phyloP scores from a whole-genome alignment of 106 monocot genomes.

The Posidonia australis region DNA sequence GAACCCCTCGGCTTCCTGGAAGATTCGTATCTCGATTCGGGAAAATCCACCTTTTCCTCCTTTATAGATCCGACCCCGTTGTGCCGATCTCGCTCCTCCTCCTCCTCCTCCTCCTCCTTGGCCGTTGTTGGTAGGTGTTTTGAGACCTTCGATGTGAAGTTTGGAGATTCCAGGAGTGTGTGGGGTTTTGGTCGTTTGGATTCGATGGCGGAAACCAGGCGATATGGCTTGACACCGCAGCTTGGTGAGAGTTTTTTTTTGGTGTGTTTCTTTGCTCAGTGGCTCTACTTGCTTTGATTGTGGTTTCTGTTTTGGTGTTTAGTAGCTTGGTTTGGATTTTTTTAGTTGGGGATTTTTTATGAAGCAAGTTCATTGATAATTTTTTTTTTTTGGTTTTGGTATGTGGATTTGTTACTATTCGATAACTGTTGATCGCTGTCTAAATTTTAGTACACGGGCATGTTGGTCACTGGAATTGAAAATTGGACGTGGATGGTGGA shows the following conservation, averaged over 20 bases:
- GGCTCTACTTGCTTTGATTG: not conserved
- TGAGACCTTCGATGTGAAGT: not conserved
- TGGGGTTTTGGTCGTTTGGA: not conserved
- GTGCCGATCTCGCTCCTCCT: not conserved
- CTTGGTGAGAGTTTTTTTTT: conserved; percentile 3
- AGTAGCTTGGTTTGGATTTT: not conserved
- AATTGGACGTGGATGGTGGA: too few species aligned
- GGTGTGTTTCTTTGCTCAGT: not conserved
- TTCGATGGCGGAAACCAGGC: conserved; percentile 4
- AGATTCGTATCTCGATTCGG: not conserved
- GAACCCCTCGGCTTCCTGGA: not conserved
- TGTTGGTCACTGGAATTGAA: too few species aligned
- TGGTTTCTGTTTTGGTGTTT: not conserved
- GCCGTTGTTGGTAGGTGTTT: not conserved
- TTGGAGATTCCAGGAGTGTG: not conserved
- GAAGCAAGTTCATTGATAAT: not conserved
- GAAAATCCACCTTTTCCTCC: not conserved
- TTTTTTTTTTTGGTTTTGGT: not conserved
- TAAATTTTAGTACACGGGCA: too few species aligned
- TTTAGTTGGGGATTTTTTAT: not conserved
- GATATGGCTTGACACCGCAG: conserved; percentile 8
- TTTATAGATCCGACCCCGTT: too few species aligned
- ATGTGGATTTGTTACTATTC: too few species aligned
- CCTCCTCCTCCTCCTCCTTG: not conserved
- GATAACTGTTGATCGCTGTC: too few species aligned